Percentiles rank a stretch among this genome's conserved stretches.
Conservation (phyloP, 2,329 filamentous ascomycete genomes). For the Teratosphaeria nubilosa region DNA sequence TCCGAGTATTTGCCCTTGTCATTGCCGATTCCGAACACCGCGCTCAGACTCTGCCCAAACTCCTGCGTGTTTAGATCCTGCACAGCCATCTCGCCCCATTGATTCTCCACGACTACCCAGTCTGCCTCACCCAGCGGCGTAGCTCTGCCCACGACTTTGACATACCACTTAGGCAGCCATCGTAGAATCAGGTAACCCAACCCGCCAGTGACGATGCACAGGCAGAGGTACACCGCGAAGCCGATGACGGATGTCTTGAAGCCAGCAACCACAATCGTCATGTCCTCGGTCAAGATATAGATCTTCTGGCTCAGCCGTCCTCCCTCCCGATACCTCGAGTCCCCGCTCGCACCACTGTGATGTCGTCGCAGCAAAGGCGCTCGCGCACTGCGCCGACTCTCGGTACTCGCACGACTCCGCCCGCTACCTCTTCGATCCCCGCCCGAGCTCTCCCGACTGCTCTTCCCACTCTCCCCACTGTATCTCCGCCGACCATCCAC, state of each 20-base stretch:
- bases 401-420: slow-evolving; percentile 47
- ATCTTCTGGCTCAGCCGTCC: slow-evolving; percentile 76
- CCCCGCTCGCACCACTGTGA: slow-evolving; percentile 59
- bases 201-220: slow-evolving; percentile 66
- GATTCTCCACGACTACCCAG: slow-evolving; percentile 95
- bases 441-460: slow-evolving; percentile 39
- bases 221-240: slow-evolving; percentile 54
- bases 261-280: slow-evolving; percentile 86
- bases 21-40: slow-evolving; percentile 53
- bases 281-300: slow-evolving; percentile 84
- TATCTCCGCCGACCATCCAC: slow-evolving; percentile 2
- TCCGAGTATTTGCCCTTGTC: slow-evolving; percentile 57
- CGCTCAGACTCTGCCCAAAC: slow-evolving; percentile 55
- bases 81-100: slow-evolving; percentile 88
- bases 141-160: slow-evolving; percentile 61
- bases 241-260: slow-evolving; percentile 70
- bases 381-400: slow-evolving; percentile 23
- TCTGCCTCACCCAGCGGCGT: slow-evolving; percentile 63
- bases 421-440: slow-evolving; percentile 35
- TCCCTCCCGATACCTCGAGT: slow-evolving; percentile 49
- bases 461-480: slow-evolving; percentile 43
- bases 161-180: slow-evolving; percentile 83
- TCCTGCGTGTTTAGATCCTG: slow-evolving; percentile 52
- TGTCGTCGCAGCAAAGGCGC: slow-evolving; percentile 59
- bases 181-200: slow-evolving; percentile 74